These are phyloP conservation scores for Sideroxylon spinosum DNA, from an alignment of 179 eudicot genomes.

Conservation along the genomic window DNA sequence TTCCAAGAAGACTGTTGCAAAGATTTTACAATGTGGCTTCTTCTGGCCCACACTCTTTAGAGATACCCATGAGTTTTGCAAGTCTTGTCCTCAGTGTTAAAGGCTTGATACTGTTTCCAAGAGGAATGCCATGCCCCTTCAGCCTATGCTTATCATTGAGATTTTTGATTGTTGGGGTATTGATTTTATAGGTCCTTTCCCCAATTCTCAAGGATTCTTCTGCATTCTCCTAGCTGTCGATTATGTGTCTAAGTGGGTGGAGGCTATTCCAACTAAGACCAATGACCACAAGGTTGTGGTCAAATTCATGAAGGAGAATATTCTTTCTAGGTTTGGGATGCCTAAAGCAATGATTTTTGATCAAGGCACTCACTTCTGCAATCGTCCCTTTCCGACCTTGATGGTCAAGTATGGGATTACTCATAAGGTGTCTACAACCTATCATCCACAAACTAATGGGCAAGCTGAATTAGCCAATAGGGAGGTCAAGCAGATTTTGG, in stretches of 20 bases:
- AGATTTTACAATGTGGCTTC: constrained; percentile 9
- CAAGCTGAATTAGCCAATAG: neutral
- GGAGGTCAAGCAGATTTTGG: neutral
- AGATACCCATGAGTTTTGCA: neutral
- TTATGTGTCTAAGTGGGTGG: constrained; percentile 18
- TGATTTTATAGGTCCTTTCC: constrained; percentile 18
- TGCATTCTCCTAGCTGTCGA: constrained; percentile 16
- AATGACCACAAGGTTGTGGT: neutral
- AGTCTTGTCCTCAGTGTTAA: neutral
- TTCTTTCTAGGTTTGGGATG: neutral
- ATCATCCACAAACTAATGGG: neutral
- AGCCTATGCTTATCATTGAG: neutral
- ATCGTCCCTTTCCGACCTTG: neutral
- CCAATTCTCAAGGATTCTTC: neutral
- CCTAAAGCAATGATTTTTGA: neutral
- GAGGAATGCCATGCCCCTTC: neutral
- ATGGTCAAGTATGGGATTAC: too few species aligned
- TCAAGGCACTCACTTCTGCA: too few species aligned
- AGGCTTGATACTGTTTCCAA: neutral
- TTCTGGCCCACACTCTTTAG: constrained; percentile 3
- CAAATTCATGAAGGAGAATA: neutral
- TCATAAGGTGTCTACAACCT: neutral
- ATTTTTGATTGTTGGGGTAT: constrained; percentile 18
- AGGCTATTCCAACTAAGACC: neutral
- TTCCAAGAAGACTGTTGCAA: neutral